A percentile compares a stretch with the other conserved stretches of the same genome.
Evolutionary conservation across 164 flowering plant species (phyloP).

Genomic region (Aristolochia fimbriata): DNA sequence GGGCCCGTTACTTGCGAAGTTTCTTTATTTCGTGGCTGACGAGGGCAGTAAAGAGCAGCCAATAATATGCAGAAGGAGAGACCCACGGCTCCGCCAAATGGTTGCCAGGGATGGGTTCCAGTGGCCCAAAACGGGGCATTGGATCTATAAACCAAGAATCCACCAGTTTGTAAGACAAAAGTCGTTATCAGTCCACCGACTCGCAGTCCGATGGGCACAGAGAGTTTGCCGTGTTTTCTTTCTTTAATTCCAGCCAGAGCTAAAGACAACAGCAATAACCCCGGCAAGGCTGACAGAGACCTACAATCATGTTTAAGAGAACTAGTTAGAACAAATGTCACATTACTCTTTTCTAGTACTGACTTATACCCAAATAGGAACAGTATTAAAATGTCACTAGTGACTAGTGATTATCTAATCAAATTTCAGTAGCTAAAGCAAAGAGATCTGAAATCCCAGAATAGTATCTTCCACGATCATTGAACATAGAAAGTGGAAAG

Average conservation of each 20-base stretch:
- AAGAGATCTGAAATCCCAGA: too few relatives aligned
- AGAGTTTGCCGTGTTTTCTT: slow-evolving; percentile 58
- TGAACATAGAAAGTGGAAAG: too few relatives aligned
- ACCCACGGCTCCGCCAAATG: slow-evolving; percentile 73
- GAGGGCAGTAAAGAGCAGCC: slow-evolving; percentile 56
- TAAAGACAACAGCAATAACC: slow-evolving; percentile 71
- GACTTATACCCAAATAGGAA: not conserved
- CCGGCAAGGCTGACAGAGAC: slow-evolving; percentile 61
- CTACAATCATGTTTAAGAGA: slow-evolving; percentile 28
- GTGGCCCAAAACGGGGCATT: slow-evolving; percentile 48
- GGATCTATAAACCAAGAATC: slow-evolving; percentile 41
- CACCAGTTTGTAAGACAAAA: slow-evolving; percentile 47
- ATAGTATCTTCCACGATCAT: too few relatives aligned
- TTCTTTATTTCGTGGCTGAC: not conserved
- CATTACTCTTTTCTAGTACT: not conserved
- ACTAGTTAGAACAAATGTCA: not conserved
- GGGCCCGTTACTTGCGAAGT: not conserved
- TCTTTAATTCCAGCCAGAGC: slow-evolving; percentile 57
- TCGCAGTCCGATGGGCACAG: slow-evolving; percentile 67
- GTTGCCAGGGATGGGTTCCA: slow-evolving; percentile 59
- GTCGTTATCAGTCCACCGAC: slow-evolving; percentile 62
- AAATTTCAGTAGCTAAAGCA: too few relatives aligned
- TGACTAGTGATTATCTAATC: not conserved
- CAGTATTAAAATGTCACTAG: not conserved
- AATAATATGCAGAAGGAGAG: slow-evolving; percentile 35